Evolutionary conservation across 2,329 filamentous ascomycete species (phyloP), one percentile per base, ranked within the genome.

Genomic region (Rhynchosporium secalis): DNA sequence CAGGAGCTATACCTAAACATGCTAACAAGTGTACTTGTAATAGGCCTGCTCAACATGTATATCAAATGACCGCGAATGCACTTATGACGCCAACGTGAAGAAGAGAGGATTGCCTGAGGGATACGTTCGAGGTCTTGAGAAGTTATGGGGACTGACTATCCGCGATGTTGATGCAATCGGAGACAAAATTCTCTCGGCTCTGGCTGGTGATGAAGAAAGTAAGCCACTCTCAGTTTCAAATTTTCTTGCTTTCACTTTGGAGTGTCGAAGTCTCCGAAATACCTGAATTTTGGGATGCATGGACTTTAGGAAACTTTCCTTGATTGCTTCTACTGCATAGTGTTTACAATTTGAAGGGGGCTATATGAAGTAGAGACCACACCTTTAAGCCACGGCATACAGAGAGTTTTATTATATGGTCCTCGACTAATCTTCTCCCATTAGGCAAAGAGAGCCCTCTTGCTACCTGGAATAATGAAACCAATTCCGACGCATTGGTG

Each of bases 61-160:
- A 33, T 75, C 78, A 3, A 79, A 82, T 46, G 78, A 78, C 20
- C 76, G 83, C 60, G 70, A 75, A 8, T 87, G 84, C 69, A 80
- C 81, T 81, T 93, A 92, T 73, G 85, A 88, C 65, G 82, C 87
- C 59, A 86, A 85, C 59, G 86, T 88, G 7, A 91, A 91, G 75
- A 92, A 92, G 74, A 81, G 90, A 66, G 90, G 90, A 3, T 85
- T 93, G 10, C 89, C 89, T 69, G 90, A 90, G n/a, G 90, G 90
- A 15, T 92, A 92, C 71, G 87, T 93, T 60, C 83, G 89, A 40
- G 88, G 88, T 0, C 78, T 93, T 20, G 90, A 93, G 68, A 73
- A 85, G 56, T 77, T 83, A 15, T 78, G 84, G 72, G 83, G 82
- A 10, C 78, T 83, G 69, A 75, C 82, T 1, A 83, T 86, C 65